Conservation (phyloP, 352 stramenopile genomes). For the Globisporangium carolinianum region DNA sequence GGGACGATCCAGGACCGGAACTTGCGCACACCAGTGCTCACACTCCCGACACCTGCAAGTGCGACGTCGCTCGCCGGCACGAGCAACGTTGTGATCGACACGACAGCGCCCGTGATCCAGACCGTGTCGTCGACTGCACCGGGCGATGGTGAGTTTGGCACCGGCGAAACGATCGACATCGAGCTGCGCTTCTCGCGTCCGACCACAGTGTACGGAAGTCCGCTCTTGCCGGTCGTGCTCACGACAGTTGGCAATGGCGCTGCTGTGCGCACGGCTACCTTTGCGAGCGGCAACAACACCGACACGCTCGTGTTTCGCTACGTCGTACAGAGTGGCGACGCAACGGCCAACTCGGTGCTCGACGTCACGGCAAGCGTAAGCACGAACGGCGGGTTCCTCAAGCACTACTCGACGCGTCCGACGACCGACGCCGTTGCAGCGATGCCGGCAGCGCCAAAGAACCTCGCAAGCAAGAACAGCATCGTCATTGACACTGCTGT, state of each 20-base stretch:
- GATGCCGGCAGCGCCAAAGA: slow-evolving; percentile 38
- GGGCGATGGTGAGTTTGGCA: slow-evolving; percentile 64
- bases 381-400: slow-evolving; percentile 60
- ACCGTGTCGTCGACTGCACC: slow-evolving; percentile 40
- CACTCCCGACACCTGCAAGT: slow-evolving; percentile 35
- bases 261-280: slow-evolving; percentile 28
- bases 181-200: slow-evolving; percentile 50
- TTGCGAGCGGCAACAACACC: slow-evolving; percentile 63
- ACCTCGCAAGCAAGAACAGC: slow-evolving; percentile 43
- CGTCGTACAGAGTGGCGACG: slow-evolving; percentile 51
- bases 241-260: slow-evolving; percentile 30
- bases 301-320: slow-evolving; percentile 64
- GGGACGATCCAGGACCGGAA: slow-evolving; percentile 69
- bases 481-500: slow-evolving; percentile 61
- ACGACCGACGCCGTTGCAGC: slow-evolving; percentile 46
- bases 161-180: slow-evolving; percentile 53
- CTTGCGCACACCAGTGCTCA: slow-evolving; percentile 43
- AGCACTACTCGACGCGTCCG: slow-evolving; percentile 57
- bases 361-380: slow-evolving; percentile 52
- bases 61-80: slow-evolving; percentile 36
- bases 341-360: slow-evolving; percentile 22
- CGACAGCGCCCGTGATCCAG: slow-evolving; percentile 49
- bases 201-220: slow-evolving; percentile 59
- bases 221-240: slow-evolving; percentile 40
- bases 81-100: slow-evolving; percentile 61